Evolutionary conservation across 225 moss, liverwort and hornwort genomes (phyloP).

Genomic region (Sphagnum tenellum): DNA sequence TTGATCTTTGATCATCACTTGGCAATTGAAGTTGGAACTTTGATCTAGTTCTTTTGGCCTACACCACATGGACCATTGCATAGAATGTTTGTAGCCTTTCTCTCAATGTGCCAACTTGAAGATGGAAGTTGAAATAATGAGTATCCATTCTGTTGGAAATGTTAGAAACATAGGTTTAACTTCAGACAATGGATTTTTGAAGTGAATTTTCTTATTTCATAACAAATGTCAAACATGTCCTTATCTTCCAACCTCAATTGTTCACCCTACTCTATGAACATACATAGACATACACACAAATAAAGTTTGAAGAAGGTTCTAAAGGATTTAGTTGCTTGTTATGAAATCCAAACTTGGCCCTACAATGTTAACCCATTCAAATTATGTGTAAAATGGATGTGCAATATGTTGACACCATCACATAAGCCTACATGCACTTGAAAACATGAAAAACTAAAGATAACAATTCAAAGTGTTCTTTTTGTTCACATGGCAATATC

Average conservation of each 20-base stretch:
- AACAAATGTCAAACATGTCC: constrained; percentile 89
- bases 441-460: no score
- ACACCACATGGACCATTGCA: background rate
- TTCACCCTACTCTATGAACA: constrained; percentile 95
- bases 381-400: no score
- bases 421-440: no score
- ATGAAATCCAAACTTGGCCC: background rate
- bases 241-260: constrained; percentile 85
- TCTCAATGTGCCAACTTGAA: background rate
- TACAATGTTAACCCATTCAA: background rate
- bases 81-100: background rate
- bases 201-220: constrained; percentile 72
- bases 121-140: no score
- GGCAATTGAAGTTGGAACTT: constrained; percentile 45
- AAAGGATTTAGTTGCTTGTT: constrained; percentile 2
- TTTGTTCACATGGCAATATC: constrained; percentile 66
- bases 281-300: constrained; percentile 41
- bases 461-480: constrained; percentile 10
- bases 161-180: no score
- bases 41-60: constrained; percentile 87
- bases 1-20: constrained; percentile 77
- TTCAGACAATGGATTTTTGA: constrained; percentile 62
- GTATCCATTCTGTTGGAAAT: no score
- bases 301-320: constrained; percentile 5
- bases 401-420: no score